Percentiles rank a stretch among this genome's conserved stretches.
These are phyloP conservation scores for Teunomyces gatunensis DNA, from an alignment of 805 yeast genomes.

Conservation along the genomic window DNA sequence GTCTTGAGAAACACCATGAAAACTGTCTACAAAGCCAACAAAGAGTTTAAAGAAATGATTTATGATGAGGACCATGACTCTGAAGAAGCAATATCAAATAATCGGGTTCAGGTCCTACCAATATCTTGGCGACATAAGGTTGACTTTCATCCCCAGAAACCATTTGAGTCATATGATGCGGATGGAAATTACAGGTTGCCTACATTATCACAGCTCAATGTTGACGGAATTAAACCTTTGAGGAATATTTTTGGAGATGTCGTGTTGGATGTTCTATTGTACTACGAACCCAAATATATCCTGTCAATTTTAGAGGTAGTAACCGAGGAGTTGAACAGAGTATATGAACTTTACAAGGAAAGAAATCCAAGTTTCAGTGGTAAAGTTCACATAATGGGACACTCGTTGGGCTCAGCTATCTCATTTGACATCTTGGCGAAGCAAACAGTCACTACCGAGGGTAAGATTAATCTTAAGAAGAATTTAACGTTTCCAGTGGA, in stretches of 20 bases:
- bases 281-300: conserved; percentile 66
- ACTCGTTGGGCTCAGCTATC: conserved; percentile 88
- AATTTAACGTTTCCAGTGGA: conserved; percentile 66
- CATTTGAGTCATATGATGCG: conserved; percentile 31
- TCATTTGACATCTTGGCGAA: conserved; percentile 67
- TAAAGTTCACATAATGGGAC: conserved; percentile 80
- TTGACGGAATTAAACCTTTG: conserved; percentile 73
- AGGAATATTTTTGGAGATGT: conserved; percentile 84
- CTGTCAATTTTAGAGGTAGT: conserved; percentile 63
- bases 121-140: conserved; percentile 86
- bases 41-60: conserved; percentile 36
- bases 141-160: conserved; percentile 53
- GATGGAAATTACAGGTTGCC: conserved; percentile 51
- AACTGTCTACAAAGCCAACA: conserved; percentile 41
- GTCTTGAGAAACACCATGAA: conserved; percentile 59
- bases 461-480: conserved; percentile 7
- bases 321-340: conserved; percentile 57
- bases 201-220: conserved; percentile 65
- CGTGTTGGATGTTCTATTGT: conserved; percentile 75
- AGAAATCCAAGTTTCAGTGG: conserved; percentile 76
- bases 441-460: conserved; percentile 34
- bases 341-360: conserved; percentile 55
- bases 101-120: conserved; percentile 80
- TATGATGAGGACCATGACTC: conserved; percentile 17
- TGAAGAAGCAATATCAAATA: conserved; percentile 32